Base-by-base conservation (phyloP, 169 alveolate species). In the Plasmodium chabaudi region DNA sequence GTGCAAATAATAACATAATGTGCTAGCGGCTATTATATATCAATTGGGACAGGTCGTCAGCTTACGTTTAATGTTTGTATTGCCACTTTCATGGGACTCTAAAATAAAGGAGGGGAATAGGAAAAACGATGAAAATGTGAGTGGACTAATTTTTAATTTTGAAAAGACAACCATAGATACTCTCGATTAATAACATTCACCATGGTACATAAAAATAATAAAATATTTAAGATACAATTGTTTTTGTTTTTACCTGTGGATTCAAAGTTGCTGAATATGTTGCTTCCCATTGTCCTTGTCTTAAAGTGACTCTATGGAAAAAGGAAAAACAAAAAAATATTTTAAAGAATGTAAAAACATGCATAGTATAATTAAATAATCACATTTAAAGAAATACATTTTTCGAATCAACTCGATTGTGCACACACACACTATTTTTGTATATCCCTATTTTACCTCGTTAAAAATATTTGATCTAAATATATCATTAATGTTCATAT, bases 401-500 rank as follows among this genome's bases (percentile, higher is more conserved):
- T 34, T 34, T 34, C 42, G 7, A 34, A 34, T 34, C 4, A 34
- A 34, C 42, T 34, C 1, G 0, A 34, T 34, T 3, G 5, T 34
- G 42, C 7, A 34, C 5, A 34, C 7, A 34, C 5, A 34, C 42
- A 34, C 4, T 34, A 34, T 34, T 34, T 34, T 34, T 34, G 0
- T 34, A 4, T 34, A 3, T 34, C 0, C 42, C 42, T 4, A 34
- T 34, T 10, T 65, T 77, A 75, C 90, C 70, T 82, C 84, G 13
- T 70, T 70, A 57, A 84, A 84, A 21, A 84, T 25, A 51, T 84
- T 84, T 1, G 91, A 68, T 3, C 59, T 68, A 17, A 84, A 84
- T 12, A 84, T 55, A 63, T 84, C 91, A 56, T 84, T 55, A 0
- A 84, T 34, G 75, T 68, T 84, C 60, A 84, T 84, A 34, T 56